Evolutionary conservation across 2,329 filamentous ascomycete species (phyloP), one percentile per base, ranked within the genome.

Genomic region (Cladosporium colombiae): DNA sequence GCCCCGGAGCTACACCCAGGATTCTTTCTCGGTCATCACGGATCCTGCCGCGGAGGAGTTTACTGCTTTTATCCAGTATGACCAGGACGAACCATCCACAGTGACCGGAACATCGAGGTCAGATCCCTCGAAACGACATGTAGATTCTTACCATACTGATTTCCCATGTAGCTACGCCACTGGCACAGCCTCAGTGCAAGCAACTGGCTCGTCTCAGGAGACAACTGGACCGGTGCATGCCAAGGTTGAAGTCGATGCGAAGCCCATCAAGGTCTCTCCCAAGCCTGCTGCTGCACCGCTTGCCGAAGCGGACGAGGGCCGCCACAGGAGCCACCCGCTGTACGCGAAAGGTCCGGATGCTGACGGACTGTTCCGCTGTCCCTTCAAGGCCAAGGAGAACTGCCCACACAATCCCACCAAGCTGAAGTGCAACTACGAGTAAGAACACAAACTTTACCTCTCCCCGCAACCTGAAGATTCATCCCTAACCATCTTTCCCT

Each of bases 361-460:
- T 37, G 92, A 97, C 79, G 93, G 92, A 75, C 86, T 96, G 66
- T 98, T 95, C 82, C 92, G 96, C 81, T 98, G 94, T 84, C 94
- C 94, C 6, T 95, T 90, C 84, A 88, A 90, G 77, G 90, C 88
- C 72, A 81, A 84, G 65, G 81, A 85, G 60, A 84, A 88, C 75
- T 98, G 94, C 86, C 91, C 87, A 79, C 94, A 97, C 87, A 91
- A 91, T 81, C 88, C 93, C 49, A 95, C 96, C 76, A 95, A 96
- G 83, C 91, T 98, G 73, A 97, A 97, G 87, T 97, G 94, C 88
- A 96, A 97, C 81, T 98, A 97, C 77, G 93, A 97, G 93, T 96
- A 89, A 86, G 92, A 81, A 35, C 10, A 46, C 52, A 56, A 21
- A 4, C 35, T 31, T 21, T 31, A 1, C 50, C 52, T 21, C n/a